Evolutionary conservation across 108 stramenopile genomes (phyloP).

Genomic region (Aurantiochytrium sp.): DNA sequence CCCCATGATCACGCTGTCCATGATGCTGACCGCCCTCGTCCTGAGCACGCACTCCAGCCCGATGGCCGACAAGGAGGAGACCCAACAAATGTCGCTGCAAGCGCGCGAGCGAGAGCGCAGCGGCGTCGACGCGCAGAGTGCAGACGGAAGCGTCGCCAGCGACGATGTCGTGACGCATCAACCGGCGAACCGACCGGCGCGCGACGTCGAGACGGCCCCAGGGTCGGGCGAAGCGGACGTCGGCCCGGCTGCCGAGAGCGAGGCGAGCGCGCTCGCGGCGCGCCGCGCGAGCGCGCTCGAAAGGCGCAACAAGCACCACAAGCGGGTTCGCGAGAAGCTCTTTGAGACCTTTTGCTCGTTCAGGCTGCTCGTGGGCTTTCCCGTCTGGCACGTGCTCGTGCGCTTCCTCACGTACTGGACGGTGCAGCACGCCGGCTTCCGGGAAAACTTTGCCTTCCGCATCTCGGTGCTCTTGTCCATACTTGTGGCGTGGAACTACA

Average conservation of each 20-base stretch:
- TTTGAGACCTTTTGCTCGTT: conserved; percentile 16
- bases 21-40: background rate
- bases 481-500: background rate
- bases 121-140: too few relatives aligned
- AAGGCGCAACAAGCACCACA: background rate
- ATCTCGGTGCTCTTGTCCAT: conserved; percentile 7
- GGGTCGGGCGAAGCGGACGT: too few relatives aligned
- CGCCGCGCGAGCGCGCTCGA: background rate
- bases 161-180: too few relatives aligned
- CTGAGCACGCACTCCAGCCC: background rate
- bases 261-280: background rate
- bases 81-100: background rate
- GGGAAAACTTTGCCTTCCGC: background rate
- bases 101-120: too few relatives aligned
- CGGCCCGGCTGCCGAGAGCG: background rate
- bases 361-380: background rate
- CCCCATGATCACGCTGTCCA: background rate
- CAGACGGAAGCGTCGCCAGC: too few relatives aligned
- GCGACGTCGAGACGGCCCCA: too few relatives aligned
- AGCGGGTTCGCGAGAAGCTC: conserved; percentile 17
- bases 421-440: background rate
- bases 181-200: too few relatives aligned
- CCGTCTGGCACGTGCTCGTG: background rate
- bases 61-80: background rate
- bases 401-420: background rate